A percentile compares a stretch with the other conserved stretches of the same genome.
phyloP scores from a whole-genome alignment of 177 flowering plant genomes.

The Vitis hybrid region DNA sequence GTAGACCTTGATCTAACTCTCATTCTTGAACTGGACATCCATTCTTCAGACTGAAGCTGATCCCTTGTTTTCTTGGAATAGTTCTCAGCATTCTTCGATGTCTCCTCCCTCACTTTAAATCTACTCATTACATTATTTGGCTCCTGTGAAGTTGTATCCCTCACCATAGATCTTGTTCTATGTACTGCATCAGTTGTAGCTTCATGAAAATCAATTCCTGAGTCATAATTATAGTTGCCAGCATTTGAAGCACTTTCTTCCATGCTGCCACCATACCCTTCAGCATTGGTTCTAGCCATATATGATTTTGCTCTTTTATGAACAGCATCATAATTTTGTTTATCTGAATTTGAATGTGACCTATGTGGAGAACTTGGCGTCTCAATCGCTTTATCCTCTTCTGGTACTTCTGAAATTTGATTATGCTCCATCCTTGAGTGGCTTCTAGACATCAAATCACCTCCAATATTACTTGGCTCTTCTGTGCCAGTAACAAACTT shows the following conservation, averaged over 20 bases:
- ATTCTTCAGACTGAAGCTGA: conserved; percentile 31
- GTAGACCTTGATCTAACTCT: conserved; percentile 51
- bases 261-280: conserved; percentile 27
- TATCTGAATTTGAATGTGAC: conserved; percentile 23
- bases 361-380: conserved; percentile 17
- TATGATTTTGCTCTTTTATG: conserved; percentile 46
- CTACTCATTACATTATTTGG: conserved; percentile 18
- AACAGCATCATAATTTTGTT: conserved; percentile 40
- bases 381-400: conserved; percentile 22
- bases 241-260: conserved; percentile 37
- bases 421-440: conserved; percentile 16
- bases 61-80: conserved; percentile 24
- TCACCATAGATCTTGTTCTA: conserved; percentile 50
- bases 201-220: conserved; percentile 26
- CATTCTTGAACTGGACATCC: conserved; percentile 37
- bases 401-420: conserved; percentile 19
- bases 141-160: conserved; percentile 38
- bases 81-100: conserved; percentile 32
- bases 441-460: conserved; percentile 19
- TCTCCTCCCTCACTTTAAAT: conserved; percentile 27
- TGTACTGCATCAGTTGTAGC: conserved; percentile 28
- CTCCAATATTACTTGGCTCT: conserved; percentile 17
- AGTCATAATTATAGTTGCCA: conserved; percentile 19
- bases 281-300: conserved; percentile 27
- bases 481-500: conserved; percentile 17